A percentile compares a stretch with the other conserved stretches of the same genome.
phyloP scores from a whole-genome alignment of 345 rosid species.

The Eucalyptus sp. region DNA sequence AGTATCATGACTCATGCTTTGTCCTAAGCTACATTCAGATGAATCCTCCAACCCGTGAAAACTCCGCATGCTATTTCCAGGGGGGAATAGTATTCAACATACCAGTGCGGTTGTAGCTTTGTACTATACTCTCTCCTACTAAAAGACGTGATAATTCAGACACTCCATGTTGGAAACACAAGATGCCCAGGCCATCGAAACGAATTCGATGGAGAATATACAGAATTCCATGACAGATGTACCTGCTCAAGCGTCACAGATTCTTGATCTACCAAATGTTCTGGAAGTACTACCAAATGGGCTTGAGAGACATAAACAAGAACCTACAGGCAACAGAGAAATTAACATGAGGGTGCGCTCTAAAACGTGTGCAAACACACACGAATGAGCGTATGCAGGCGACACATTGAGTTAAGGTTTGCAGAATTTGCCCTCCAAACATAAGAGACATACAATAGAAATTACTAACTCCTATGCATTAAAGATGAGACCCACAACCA shows the following conservation, averaged over 20 bases:
- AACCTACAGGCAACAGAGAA: constrained; percentile 28
- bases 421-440: not conserved
- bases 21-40: not conserved
- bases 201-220: not conserved
- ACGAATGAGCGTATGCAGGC: not conserved
- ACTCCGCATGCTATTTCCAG: not conserved
- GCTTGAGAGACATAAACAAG: constrained; percentile 95
- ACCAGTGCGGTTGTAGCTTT: not conserved
- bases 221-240: not conserved
- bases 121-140: not conserved
- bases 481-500: not conserved
- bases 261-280: constrained; percentile 53
- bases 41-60: not conserved
- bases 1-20: not conserved
- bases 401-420: not conserved
- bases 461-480: not conserved
- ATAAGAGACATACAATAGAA: not conserved
- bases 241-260: constrained; percentile 75
- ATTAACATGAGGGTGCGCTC: not conserved
- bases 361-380: not conserved
- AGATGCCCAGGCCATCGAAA: not conserved
- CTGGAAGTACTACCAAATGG: constrained; percentile 78
- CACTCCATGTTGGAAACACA: not conserved
- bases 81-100: not conserved
- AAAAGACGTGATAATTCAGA: not conserved